Base-by-base conservation (phyloP, 495 filamentous ascomycete species). In the Cercophora scortea region DNA sequence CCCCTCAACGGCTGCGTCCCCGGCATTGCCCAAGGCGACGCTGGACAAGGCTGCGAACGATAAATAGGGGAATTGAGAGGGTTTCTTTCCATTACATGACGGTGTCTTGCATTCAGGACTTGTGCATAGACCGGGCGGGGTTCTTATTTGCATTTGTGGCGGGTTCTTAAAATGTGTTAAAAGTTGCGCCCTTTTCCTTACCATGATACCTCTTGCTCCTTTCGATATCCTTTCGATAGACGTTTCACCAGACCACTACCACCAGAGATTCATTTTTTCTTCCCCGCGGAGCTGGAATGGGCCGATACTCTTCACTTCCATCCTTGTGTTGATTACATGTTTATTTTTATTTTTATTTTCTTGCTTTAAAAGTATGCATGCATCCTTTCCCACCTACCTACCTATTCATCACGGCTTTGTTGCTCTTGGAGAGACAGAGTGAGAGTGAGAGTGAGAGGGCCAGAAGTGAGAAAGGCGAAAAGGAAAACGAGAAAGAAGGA, bases 1-100 rank as follows among this genome's bases (percentile, higher is more conserved):
- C 64, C 84, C 71, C 12, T 91, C 70, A 72, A 83, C 70, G 58
- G 81, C 67, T 64, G 81, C 65, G 52, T 78, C 69, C 50, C 79
- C 77, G 66, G 86, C 59, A 61, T 74, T 71, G 57, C 83, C 63
- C 63, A 88, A 72, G 81, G 87, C 71, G 57, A 82, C 63, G 69
- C 83, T 69, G 65, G 86, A 71, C 63, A 72, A 53, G 70, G 80
- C 65, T 71, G 81, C 65, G 39, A 54, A 70, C 51, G 61, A 67
- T 50, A 72, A 76, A 65, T 77, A 78, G 67, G 71, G 66, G 50
- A 61, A 60, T 56, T 68, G 72, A 57, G 42, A 51, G 47, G 46
- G 41, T 57, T 25, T 58, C 55, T 57, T 69, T 62, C 48, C 52
- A 54, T 59, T 51, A 53, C 43, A 58, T 60, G 42, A 62, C 49